phyloP scores from a whole-genome alignment of 2,329 filamentous ascomycete genomes.

The Aspergillus texensis region DNA sequence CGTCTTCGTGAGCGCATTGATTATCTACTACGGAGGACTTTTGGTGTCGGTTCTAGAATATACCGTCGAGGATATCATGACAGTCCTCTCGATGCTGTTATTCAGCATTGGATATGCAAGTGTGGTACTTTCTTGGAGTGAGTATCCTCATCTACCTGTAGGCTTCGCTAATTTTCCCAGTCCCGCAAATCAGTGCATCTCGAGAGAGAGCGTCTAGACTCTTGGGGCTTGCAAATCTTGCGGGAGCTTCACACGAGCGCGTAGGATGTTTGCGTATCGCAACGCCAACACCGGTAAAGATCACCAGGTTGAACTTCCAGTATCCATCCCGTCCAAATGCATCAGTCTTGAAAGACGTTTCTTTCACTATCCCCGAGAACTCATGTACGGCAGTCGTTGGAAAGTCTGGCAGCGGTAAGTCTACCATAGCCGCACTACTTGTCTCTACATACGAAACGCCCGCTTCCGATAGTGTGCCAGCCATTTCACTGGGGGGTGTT shows the following conservation, averaged over 20 bases:
- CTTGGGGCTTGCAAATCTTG: slow-evolving; percentile 68
- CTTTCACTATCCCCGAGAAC: slow-evolving; percentile 64
- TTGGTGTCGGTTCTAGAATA: slow-evolving; percentile 58
- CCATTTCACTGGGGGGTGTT: slow-evolving; percentile 56
- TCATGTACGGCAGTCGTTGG: slow-evolving; percentile 58
- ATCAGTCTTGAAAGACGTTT: slow-evolving; percentile 64
- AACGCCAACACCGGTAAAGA: slow-evolving; percentile 55
- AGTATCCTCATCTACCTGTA: slow-evolving; percentile 14
- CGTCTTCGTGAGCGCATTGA: slow-evolving; percentile 70
- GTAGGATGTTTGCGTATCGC: slow-evolving; percentile 49
- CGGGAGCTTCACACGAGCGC: slow-evolving; percentile 61
- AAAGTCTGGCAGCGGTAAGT: no score
- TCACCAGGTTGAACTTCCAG: slow-evolving; percentile 68
- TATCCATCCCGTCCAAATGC: slow-evolving; percentile 64
- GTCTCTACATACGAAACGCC: slow-evolving; percentile 66
- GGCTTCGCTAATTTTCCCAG: slow-evolving; percentile 26
- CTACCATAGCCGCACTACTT: slow-evolving; percentile 75
- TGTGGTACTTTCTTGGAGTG: slow-evolving; percentile 66
- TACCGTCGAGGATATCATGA: slow-evolving; percentile 63
- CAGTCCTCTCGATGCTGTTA: slow-evolving; percentile 80
- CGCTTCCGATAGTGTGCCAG: slow-evolving; percentile 26
- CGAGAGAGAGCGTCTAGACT: slow-evolving; percentile 73
- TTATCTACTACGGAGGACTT: slow-evolving; percentile 80
- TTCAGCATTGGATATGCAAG: slow-evolving; percentile 77
- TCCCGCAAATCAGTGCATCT: slow-evolving; percentile 79